Evolutionary conservation across 805 yeast species (phyloP).

Genomic region (Scheffersomyces coipomensis): DNA sequence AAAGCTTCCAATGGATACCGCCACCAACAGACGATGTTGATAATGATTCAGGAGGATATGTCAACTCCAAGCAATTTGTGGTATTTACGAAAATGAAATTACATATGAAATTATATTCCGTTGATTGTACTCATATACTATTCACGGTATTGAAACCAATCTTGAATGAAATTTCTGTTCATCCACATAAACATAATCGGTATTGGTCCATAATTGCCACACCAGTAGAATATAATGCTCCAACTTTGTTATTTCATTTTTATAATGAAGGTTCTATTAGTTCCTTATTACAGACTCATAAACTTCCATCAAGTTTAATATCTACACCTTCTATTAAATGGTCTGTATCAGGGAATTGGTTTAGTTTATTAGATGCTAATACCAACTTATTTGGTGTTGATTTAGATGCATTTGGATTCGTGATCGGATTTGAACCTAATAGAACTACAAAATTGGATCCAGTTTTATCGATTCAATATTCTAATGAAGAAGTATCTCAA

Average conservation of each 20-base stretch:
- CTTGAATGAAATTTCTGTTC: constrained; percentile 11
- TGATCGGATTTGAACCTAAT: no score
- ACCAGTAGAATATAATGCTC: constrained; percentile 17
- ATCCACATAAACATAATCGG: constrained; percentile 13
- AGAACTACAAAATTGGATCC: constrained; percentile 10
- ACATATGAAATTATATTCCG: constrained; percentile 32
- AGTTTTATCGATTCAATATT: constrained; percentile 12
- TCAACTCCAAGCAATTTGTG: constrained; percentile 31
- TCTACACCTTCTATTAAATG: constrained; percentile 20
- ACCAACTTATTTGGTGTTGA: constrained; percentile 26
- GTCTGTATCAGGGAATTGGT: constrained; percentile 36
- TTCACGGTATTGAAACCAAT: constrained; percentile 34
- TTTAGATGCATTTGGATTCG: constrained; percentile 23
- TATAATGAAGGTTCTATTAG: constrained; percentile 33
- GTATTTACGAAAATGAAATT: constrained; percentile 26
- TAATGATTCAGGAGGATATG: constrained; percentile 24
- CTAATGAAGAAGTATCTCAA: constrained; percentile 13
- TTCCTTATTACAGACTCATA: constrained; percentile 17
- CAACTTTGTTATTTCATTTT: constrained; percentile 25
- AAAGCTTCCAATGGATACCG: constrained; percentile 33
- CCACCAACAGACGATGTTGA: constrained; percentile 10
- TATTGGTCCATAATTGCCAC: constrained; percentile 34
- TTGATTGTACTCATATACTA: constrained; percentile 32
- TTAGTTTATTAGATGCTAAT: constrained; percentile 20
- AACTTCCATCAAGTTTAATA: constrained; percentile 15